Percentiles rank a stretch among this genome's conserved stretches.
These are phyloP conservation scores for Ilex aquifolium DNA, from an alignment of 257 asterid species.

Conservation along the genomic window DNA sequence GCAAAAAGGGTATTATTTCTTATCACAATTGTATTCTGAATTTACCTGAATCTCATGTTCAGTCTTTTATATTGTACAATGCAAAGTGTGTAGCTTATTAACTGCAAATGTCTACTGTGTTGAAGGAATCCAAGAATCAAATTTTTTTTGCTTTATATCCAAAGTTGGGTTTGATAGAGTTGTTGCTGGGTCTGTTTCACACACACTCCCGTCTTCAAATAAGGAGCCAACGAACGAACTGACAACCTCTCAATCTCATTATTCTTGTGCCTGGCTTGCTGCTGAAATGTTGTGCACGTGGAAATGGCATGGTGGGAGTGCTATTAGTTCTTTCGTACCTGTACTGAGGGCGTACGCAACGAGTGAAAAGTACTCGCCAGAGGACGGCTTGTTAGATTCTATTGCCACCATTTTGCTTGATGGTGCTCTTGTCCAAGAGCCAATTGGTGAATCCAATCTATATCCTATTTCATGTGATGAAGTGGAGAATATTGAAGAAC, in stretches of 20 bases:
- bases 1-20: not conserved
- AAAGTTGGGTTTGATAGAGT: slow-evolving; percentile 63
- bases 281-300: slow-evolving; percentile 93
- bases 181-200: slow-evolving; percentile 45
- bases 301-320: slow-evolving; percentile 89
- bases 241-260: slow-evolving; percentile 27
- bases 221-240: slow-evolving; percentile 30
- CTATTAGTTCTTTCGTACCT: slow-evolving; percentile 61
- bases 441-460: slow-evolving; percentile 34
- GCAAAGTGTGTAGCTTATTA: not conserved
- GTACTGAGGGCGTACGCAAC: slow-evolving; percentile 43
- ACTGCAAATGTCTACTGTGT: slow-evolving; percentile 5
- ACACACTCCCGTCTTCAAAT: slow-evolving; percentile 33
- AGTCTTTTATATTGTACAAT: too few species aligned
- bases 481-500: slow-evolving; percentile 61
- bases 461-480: slow-evolving; percentile 54
- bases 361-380: slow-evolving; percentile 27
- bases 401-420: slow-evolving; percentile 65
- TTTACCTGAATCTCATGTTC: too few species aligned
- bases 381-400: slow-evolving; percentile 50
- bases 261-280: slow-evolving; percentile 96
- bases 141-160: slow-evolving; percentile 57
- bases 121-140: slow-evolving; percentile 54
- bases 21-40: not conserved
- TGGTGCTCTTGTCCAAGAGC: slow-evolving; percentile 83